Evolutionary conservation across 176 grass and related monocot species (phyloP).

Genomic region (Eremochloa ophiuroides): DNA sequence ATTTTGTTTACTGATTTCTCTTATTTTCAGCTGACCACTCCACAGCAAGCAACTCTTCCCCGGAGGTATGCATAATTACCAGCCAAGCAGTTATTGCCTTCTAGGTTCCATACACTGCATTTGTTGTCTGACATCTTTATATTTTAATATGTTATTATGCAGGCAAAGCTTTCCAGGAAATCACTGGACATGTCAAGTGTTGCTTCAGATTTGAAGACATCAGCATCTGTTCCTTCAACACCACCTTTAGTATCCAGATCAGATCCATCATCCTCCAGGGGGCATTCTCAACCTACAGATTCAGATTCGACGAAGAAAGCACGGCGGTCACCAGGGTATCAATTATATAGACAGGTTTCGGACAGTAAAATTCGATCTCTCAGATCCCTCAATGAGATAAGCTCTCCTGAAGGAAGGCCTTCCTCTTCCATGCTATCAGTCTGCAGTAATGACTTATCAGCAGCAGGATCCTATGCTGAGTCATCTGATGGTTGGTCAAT

Average conservation of each 20-base stretch:
- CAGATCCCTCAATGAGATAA: slow-evolving; percentile 66
- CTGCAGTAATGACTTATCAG: slow-evolving; percentile 53
- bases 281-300: slow-evolving; percentile 32
- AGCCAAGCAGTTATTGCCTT: not conserved
- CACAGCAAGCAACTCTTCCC: slow-evolving; percentile 52
- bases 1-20: slow-evolving; percentile 23
- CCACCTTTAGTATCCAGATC: slow-evolving; percentile 35
- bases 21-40: slow-evolving; percentile 54
- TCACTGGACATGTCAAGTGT: slow-evolving; percentile 42
- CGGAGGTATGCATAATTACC: slow-evolving; percentile 42
- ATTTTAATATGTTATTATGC: slow-evolving; percentile 21
- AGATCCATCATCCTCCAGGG: slow-evolving; percentile 48
- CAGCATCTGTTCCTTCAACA: slow-evolving; percentile 51
- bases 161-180: slow-evolving; percentile 43
- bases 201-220: slow-evolving; percentile 56
- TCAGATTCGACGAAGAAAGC: slow-evolving; percentile 63
- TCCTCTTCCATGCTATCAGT: slow-evolving; percentile 56
- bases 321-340: slow-evolving; percentile 69
- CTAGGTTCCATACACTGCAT: not conserved
- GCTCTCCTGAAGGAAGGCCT: slow-evolving; percentile 52
- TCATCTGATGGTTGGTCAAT: slow-evolving; percentile 97
- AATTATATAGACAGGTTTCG: slow-evolving; percentile 74
- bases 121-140: slow-evolving; percentile 3
- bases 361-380: slow-evolving; percentile 92
- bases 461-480: slow-evolving; percentile 44